Conservation (phyloP, 345 rosid genomes). For the Syzygium aqueum region DNA sequence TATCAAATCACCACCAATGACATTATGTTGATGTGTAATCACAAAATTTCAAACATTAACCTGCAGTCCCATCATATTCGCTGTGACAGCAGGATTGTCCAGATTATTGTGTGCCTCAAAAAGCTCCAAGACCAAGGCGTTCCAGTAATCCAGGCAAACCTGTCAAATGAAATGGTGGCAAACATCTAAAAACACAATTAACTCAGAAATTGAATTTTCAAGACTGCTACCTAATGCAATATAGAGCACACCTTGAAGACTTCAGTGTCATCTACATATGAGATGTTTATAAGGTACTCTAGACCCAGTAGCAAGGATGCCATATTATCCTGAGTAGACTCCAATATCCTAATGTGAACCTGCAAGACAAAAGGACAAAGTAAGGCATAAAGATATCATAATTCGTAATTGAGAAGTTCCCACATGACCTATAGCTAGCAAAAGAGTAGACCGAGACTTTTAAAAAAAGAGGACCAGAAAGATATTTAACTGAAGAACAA, state of each 20-base stretch:
- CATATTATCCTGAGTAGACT: conserved; percentile 60
- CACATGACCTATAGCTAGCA: neutral
- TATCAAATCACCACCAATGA: neutral
- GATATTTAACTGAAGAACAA: neutral
- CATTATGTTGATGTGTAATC: neutral
- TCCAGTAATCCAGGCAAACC: conserved; percentile 99
- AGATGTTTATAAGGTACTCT: conserved; percentile 80
- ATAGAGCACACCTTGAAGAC: conserved; percentile 77
- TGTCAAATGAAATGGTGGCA: conserved; percentile 4
- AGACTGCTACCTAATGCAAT: neutral
- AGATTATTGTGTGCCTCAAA: conserved; percentile 77
- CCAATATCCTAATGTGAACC: conserved; percentile 84
- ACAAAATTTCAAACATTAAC: conserved; percentile 8
- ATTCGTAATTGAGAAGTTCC: neutral
- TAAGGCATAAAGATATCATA: neutral
- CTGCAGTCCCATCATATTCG: conserved; percentile 76
- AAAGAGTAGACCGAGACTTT: neutral
- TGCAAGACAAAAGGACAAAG: conserved; percentile 11
- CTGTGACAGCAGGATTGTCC: conserved; percentile 71
- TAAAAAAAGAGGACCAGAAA: neutral
- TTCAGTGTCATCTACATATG: conserved; percentile 98
- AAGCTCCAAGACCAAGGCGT: conserved; percentile 79
- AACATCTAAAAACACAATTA: neutral
- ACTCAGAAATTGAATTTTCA: neutral
- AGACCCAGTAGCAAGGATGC: conserved; percentile 67